These are phyloP conservation scores for Cytospora paraplurivora DNA, from an alignment of 2,329 filamentous ascomycete genomes.

Conservation along the genomic window DNA sequence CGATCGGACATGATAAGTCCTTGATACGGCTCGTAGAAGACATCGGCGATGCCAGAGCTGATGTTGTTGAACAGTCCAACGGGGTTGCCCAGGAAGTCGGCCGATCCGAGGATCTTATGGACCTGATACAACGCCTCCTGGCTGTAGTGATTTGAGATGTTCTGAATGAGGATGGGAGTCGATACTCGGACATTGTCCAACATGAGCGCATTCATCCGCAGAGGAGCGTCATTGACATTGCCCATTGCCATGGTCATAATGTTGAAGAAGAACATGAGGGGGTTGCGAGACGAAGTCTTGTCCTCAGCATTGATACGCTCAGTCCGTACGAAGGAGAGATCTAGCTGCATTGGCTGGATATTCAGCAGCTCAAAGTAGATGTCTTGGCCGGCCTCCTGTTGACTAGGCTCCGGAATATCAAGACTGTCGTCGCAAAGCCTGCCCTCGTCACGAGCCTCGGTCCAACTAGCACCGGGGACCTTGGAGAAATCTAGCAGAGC, in stretches of 20 bases:
- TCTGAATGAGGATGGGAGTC: constrained; percentile 77
- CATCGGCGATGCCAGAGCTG: constrained; percentile 93
- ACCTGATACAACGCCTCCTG: constrained; percentile 95
- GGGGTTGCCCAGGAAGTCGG: constrained; percentile 95
- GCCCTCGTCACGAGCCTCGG: constrained; percentile 74
- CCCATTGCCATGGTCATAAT: constrained; percentile 99
- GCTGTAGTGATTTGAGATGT: constrained; percentile 91
- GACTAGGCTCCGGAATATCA: constrained; percentile 88
- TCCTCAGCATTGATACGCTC: constrained; percentile 96
- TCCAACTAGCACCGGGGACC: constrained; percentile 86
- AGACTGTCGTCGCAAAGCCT: constrained; percentile 86
- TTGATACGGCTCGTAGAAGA: constrained; percentile 99
- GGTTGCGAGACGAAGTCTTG: constrained; percentile 85
- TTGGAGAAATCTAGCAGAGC: constrained; percentile 94
- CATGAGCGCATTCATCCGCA: constrained; percentile 90
- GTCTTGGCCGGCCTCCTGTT: constrained; percentile 83
- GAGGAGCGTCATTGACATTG: constrained; percentile 96
- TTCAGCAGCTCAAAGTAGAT: constrained; percentile 98
- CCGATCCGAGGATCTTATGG: constrained; percentile 95
- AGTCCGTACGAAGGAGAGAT: constrained; percentile 95
- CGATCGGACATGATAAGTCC: constrained; percentile 91
- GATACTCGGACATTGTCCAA: constrained; percentile 94
- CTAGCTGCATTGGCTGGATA: constrained; percentile 96
- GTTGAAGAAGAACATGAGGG: constrained; percentile 98
- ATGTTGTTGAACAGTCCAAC: constrained; percentile 98